Evolutionary conservation across 2,329 filamentous ascomycete genomes (phyloP).

Genomic region (Trichoderma koningii): DNA sequence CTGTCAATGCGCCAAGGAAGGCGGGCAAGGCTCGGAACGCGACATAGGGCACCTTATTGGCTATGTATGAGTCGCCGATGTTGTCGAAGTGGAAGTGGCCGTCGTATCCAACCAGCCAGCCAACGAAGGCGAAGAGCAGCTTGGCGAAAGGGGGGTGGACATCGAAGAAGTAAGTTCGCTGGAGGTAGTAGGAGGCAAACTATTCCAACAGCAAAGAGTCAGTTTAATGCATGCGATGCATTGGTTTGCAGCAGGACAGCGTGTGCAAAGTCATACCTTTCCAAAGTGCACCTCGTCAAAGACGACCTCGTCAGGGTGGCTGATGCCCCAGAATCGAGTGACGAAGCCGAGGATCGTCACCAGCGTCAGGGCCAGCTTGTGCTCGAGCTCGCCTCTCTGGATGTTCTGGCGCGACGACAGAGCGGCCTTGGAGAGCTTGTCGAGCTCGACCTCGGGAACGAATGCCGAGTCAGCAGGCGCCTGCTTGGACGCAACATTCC

Average conservation of each 20-base stretch:
- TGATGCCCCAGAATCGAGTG: constrained; percentile 95
- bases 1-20: constrained; percentile 85
- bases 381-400: constrained; percentile 71
- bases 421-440: constrained; percentile 50
- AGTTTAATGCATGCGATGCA: neutral
- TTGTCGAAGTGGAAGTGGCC: constrained; percentile 98
- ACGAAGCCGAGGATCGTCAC: constrained; percentile 84
- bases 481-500: constrained; percentile 57
- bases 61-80: constrained; percentile 97
- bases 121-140: constrained; percentile 93
- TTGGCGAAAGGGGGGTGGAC: constrained; percentile 98
- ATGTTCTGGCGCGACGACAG: constrained; percentile 36
- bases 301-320: constrained; percentile 92
- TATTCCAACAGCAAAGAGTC: constrained; percentile 36
- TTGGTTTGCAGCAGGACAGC: neutral
- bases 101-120: constrained; percentile 97
- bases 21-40: constrained; percentile 93
- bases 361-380: constrained; percentile 74
- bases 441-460: constrained; percentile 51
- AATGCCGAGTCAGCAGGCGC: constrained; percentile 40
- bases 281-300: constrained; percentile 99
- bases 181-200: constrained; percentile 82
- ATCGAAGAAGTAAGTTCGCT: constrained; percentile 99
- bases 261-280: constrained; percentile 66
- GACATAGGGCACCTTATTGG: constrained; percentile 96